phyloP scores from a whole-genome alignment of 306 rosid genomes.

The Quercus agrifolia region DNA sequence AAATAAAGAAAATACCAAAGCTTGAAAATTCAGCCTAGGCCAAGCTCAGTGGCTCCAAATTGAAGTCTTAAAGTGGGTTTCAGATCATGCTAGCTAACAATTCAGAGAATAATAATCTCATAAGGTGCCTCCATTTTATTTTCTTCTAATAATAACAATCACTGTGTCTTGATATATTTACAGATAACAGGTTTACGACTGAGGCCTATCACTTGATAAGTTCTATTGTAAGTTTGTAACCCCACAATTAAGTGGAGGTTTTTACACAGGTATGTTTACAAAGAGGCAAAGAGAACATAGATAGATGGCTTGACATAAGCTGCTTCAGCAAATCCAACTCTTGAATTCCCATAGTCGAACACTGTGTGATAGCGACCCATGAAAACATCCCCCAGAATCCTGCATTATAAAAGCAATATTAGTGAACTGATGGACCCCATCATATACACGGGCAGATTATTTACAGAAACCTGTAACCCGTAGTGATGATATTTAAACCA shows the following conservation, averaged over 20 bases:
- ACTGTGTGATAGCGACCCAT: conserved; percentile 59
- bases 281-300: not conserved
- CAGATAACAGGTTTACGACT: not conserved
- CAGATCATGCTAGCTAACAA: not conserved
- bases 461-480: not conserved
- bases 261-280: not conserved
- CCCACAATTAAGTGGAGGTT: not conserved
- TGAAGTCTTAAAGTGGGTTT: not conserved
- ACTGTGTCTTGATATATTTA: not conserved
- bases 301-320: conserved; percentile 14
- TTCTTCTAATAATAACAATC: not conserved
- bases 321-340: conserved; percentile 56
- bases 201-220: not conserved
- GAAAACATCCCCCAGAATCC: conserved; percentile 34
- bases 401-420: not conserved
- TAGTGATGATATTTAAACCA: not conserved
- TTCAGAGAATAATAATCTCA: not conserved
- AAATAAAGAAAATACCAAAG: too few species aligned
- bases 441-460: not conserved
- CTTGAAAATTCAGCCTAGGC: too few species aligned
- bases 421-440: not conserved
- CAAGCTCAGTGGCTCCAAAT: too few species aligned
- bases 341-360: conserved; percentile 42
- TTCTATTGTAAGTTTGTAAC: not conserved
- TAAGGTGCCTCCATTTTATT: not conserved